Conservation (phyloP, 192 early-diverging fungal species). For the Coemansia sp. region DNA sequence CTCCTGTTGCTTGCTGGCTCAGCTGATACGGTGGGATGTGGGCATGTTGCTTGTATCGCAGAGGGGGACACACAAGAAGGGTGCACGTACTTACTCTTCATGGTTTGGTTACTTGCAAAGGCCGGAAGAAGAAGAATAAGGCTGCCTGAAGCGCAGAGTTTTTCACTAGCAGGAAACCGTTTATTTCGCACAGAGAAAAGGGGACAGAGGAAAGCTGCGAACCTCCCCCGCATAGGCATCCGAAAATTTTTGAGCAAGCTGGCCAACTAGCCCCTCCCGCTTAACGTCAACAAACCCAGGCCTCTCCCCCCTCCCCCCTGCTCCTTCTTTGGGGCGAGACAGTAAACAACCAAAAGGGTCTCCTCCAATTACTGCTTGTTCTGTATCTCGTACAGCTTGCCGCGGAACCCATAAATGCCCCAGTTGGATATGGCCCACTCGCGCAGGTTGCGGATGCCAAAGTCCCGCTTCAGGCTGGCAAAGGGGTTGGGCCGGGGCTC, state of each 20-base stretch:
- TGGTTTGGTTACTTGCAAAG: neutral
- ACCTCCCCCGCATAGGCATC: neutral
- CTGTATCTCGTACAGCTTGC: constrained; percentile 73
- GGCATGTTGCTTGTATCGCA: no score
- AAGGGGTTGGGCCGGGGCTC: constrained; percentile 62
- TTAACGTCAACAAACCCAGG: constrained; percentile 1
- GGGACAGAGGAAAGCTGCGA: neutral
- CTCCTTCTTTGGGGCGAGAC: no score
- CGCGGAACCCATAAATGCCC: constrained; percentile 75
- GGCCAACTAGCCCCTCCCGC: neutral
- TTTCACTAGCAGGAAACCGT: no score
- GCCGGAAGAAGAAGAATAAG: no score
- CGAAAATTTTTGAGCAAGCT: neutral
- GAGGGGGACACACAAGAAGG: no score
- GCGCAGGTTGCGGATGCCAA: constrained; percentile 64
- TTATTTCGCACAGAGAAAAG: neutral
- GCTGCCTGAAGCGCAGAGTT: no score
- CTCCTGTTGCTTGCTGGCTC: no score
- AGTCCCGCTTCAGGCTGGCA: constrained; percentile 64
- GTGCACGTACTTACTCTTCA: constrained; percentile 15
- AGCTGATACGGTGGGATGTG: no score
- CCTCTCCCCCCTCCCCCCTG: no score
- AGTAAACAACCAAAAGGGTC: neutral
- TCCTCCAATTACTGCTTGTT: constrained; percentile 9
- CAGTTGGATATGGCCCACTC: constrained; percentile 70